Conservation (phyloP, 345 rosid genomes). For the Citropsis articulata region DNA sequence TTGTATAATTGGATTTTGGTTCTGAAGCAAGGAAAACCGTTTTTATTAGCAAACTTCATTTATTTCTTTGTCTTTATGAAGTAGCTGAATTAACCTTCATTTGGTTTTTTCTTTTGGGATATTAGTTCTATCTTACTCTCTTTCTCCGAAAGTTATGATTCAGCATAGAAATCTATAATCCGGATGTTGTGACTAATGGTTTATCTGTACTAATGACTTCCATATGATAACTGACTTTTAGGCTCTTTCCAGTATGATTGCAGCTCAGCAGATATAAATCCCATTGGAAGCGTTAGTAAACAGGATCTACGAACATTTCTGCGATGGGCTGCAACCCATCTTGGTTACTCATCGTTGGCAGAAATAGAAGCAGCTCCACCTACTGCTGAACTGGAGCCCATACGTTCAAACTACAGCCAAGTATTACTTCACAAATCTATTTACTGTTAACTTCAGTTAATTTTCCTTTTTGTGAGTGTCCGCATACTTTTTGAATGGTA, state of each 20-base stretch:
- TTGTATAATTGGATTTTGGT: not conserved
- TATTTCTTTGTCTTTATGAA: not conserved
- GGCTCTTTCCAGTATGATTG: slow-evolving; percentile 76
- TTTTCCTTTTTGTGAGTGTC: not conserved
- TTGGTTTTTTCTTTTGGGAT: not conserved
- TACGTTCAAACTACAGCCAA: slow-evolving; percentile 85
- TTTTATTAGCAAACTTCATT: not conserved
- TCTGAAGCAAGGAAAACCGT: not conserved
- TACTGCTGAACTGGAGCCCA: slow-evolving; percentile 94
- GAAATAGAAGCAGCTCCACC: slow-evolving; percentile 98
- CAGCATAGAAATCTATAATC: not conserved
- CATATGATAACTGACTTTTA: not conserved
- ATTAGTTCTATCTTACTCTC: not conserved
- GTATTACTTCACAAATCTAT: slow-evolving; percentile 28
- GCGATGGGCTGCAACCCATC: slow-evolving; percentile 84
- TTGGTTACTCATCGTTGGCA: slow-evolving; percentile 83
- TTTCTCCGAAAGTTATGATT: not conserved
- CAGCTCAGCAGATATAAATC: slow-evolving; percentile 95
- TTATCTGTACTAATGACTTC: not conserved
- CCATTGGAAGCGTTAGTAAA: slow-evolving; percentile 93
- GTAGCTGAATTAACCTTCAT: not conserved
- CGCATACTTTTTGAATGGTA: not conserved
- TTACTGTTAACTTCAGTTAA: not conserved
- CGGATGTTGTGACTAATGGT: not conserved
- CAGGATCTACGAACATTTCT: slow-evolving; percentile 80